Evolutionary conservation across 202 grass and related monocot genomes (phyloP).

Genomic region (Digitaria exilis): DNA sequence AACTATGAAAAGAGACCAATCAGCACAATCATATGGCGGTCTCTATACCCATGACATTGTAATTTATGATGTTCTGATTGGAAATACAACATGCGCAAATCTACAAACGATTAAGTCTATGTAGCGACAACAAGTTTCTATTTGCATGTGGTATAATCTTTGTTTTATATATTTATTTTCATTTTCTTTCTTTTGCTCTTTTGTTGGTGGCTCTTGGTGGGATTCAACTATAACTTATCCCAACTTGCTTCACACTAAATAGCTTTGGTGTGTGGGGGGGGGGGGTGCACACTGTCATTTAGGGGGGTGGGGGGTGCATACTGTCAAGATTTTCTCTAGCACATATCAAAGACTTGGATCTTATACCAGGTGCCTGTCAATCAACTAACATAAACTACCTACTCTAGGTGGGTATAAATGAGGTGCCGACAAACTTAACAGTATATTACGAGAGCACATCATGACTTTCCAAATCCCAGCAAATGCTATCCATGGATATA

Average conservation of each 20-base stretch:
- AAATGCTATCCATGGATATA: neutral
- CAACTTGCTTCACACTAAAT: too few relatives aligned
- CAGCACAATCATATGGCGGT: neutral
- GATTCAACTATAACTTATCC: too few relatives aligned
- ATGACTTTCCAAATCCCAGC: neutral
- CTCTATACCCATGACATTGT: neutral
- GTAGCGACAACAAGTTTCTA: neutral
- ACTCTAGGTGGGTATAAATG: neutral
- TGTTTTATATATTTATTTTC: neutral
- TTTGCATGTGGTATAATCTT: neutral
- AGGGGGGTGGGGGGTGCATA: too few relatives aligned
- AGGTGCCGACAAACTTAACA: slow-evolving; percentile 5
- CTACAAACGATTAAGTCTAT: neutral
- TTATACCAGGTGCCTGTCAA: neutral
- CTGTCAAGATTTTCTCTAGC: neutral
- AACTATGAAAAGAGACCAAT: neutral
- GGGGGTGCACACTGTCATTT: neutral
- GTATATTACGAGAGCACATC: neutral
- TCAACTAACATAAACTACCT: neutral
- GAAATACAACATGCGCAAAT: neutral
- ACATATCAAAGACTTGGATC: neutral
- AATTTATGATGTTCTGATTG: neutral
- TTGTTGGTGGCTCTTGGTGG: too few relatives aligned
- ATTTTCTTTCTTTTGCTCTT: too few relatives aligned
- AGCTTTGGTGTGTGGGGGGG: too few relatives aligned